Base-by-base conservation (phyloP, 768 basidiomycete genomes). In the Cystofilobasidium ferigula region DNA sequence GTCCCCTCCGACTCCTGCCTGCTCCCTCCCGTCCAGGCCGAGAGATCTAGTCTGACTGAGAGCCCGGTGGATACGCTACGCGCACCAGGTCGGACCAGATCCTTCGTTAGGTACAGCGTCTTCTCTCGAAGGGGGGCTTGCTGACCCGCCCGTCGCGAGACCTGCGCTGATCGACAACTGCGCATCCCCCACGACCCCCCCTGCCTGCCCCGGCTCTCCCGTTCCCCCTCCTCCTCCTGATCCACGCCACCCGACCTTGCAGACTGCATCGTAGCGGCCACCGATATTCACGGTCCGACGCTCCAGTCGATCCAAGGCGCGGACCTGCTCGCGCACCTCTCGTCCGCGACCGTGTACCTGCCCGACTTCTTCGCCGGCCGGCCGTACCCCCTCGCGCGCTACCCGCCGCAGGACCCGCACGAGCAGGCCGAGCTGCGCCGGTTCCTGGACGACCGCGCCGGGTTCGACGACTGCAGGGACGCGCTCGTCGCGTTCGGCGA, bases 271-370 rank as follows among this genome's bases (percentile, higher is more conserved):
- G 38, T 63, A 12, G 35, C 36, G 7, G 51, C 28, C 16, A 42
- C 18, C 51, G 62, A 63, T 26, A 54, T 63, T 38, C 56, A 56
- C 20, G 62, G 62, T 3, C 40, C 38, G 36, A 54, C 62, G 16
- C 62, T 63, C 4, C 62, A 51, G 16, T 56, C 51, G n/a, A 26
- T 63, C 16, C 62, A 63, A 63, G 62, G 62, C 24, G 62, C 62
- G 26, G 62, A 63, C 62, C 28, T 63, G 35, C 53, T 63, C 34
- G 38, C 40, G 38, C 51, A 56, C 14, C 40, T 63, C n/a, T 56
- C 62, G 26, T 51, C 51, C 35, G n/a, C 62, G 20, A 63, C 62
- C 35, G 62, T 63, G 26, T 63, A 63, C 63, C 24, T 63, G 4
- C 63, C 63, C 5, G 54, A 63, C n/a, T 40, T 57, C 43, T 63